A percentile compares a stretch with the other conserved stretches of the same genome.
Conservation (phyloP, 192 early-diverging fungal genomes). For the Rhizoclosmatium globosum region DNA sequence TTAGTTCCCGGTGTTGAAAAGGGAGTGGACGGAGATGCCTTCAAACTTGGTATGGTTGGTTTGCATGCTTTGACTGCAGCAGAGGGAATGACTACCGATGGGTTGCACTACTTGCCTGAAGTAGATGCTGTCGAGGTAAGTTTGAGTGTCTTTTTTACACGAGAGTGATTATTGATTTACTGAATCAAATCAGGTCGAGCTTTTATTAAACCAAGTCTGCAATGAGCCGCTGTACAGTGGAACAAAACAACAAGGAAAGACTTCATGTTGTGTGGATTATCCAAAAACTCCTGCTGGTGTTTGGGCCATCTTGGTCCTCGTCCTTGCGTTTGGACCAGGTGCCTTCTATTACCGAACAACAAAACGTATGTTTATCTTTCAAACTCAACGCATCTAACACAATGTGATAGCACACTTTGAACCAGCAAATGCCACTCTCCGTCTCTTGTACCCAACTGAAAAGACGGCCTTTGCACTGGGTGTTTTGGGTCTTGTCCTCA, state of each 20-base stretch:
- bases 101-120: conserved; percentile 68
- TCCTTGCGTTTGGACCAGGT: conserved; percentile 8
- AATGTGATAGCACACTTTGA: conserved; percentile 34
- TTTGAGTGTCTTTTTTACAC: conserved; percentile 55
- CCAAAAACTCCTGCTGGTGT: background rate
- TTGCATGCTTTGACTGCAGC: conserved; percentile 51
- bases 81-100: conserved; percentile 63
- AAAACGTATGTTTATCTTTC: background rate
- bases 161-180: conserved; percentile 62
- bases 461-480: conserved; percentile 54
- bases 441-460: conserved; percentile 47
- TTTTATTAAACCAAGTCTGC: conserved; percentile 26
- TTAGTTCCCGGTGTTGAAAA: background rate
- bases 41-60: conserved; percentile 36
- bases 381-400: background rate
- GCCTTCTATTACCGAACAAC: background rate
- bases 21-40: conserved; percentile 8
- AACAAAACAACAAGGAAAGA: conserved; percentile 18
- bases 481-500: conserved; percentile 61
- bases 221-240: background rate
- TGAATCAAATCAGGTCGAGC: conserved; percentile 40
- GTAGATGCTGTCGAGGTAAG: conserved; percentile 61
- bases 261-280: conserved; percentile 22
- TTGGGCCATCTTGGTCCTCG: conserved; percentile 5
- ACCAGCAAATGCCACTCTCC: conserved; percentile 12